Base-by-base conservation (phyloP, 2,329 filamentous ascomycete species). In the Ophiocordyceps robertsii region DNA sequence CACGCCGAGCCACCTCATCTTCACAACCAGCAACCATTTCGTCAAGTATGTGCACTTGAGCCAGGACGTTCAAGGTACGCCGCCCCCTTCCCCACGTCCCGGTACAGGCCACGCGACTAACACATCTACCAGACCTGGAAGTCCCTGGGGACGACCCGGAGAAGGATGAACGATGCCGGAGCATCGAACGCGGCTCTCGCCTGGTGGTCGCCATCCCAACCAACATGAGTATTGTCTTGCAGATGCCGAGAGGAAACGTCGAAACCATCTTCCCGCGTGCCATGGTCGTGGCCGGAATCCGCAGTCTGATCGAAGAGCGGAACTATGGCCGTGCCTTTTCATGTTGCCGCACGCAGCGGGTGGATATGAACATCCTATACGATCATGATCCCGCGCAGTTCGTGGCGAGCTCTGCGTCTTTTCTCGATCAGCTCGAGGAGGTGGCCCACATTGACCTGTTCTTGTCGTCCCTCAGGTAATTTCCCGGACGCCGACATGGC, bases 341-440 rank as follows among this genome's bases (percentile, higher is more conserved):
- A 19, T 82, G 87, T 47, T 96, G 92, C 58, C 80, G 92, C 40
- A 90, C 81, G 19, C 93, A 98, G 58, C 78, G 93, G 51, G 92
- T 98, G 1, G 92, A 98, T 56, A 89, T 96, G 83, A 98, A 98
- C 56, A 90, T 98, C 47, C 68, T 98, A 3, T 90, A 94, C 55
- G 92, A 98, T 56, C 86, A 96, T 62, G 79, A 80, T n/a, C 87
- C 90, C 0, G 72, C 80, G 32, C 84, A 93, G 51, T 95, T 98
- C 57, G 72, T 95, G 58, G 66, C 72, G 4, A 84, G 80, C 49
- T 75, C 95, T 11, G 69, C 72, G 1, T 61, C 84, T 1, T 94
- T 98, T 54, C 69, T 96, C 29, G 79, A 87, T 16, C 89, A 98
- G 58, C 70, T 98, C 35, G 79, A 82, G 51, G 88, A 85, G 48